Conservation (phyloP, 108 stramenopile genomes). For the Cyclostephanos invisitatus region DNA sequence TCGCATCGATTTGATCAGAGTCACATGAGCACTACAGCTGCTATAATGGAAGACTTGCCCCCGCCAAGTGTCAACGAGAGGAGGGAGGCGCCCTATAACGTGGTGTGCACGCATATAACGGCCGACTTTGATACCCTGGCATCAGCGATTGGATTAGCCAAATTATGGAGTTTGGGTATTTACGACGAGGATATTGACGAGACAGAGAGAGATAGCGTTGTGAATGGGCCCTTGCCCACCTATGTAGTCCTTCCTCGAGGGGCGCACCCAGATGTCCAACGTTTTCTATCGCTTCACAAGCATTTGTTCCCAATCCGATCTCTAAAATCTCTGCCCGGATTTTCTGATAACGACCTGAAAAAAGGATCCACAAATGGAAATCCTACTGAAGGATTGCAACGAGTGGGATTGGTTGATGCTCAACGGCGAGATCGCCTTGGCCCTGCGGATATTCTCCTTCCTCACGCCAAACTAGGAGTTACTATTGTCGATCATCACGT, state of each 20-base stretch:
- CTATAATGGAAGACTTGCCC: slow-evolving; percentile 48
- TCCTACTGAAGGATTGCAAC: slow-evolving; percentile 55
- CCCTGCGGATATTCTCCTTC: slow-evolving; percentile 76
- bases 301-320: slow-evolving; percentile 90
- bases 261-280: slow-evolving; percentile 89
- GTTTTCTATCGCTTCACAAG: slow-evolving; percentile 89
- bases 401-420: slow-evolving; percentile 89
- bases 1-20: neutral
- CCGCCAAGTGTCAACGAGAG: slow-evolving; percentile 47
- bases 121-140: slow-evolving; percentile 91
- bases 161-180: slow-evolving; percentile 64
- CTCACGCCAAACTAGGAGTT: slow-evolving; percentile 71
- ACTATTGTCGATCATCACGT: slow-evolving; percentile 94
- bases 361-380: slow-evolving; percentile 48
- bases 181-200: slow-evolving; percentile 35
- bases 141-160: slow-evolving; percentile 76
- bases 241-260: slow-evolving; percentile 94
- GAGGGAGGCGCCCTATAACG: slow-evolving; percentile 60
- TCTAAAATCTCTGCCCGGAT: slow-evolving; percentile 68
- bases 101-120: slow-evolving; percentile 87
- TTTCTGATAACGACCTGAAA: slow-evolving; percentile 47
- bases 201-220: slow-evolving; percentile 37
- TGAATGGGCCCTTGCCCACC: slow-evolving; percentile 64
- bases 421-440: slow-evolving; percentile 87
- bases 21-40: slow-evolving; percentile 9